Evolutionary conservation across 805 yeast genomes (phyloP).

Genomic region (Monosporozyma servazzii): DNA sequence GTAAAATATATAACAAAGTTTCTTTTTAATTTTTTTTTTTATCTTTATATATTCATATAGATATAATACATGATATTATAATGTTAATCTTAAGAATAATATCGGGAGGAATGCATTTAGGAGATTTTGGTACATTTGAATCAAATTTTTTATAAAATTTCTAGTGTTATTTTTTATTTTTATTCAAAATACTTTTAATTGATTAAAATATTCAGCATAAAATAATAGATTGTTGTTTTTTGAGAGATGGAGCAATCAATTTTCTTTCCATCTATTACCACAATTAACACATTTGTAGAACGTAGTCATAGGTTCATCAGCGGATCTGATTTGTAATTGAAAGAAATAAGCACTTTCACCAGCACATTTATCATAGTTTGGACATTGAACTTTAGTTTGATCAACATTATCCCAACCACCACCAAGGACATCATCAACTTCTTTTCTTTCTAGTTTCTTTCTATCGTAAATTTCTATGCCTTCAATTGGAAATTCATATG

Average conservation of each 20-base stretch:
- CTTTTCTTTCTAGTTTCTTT: constrained; percentile 72
- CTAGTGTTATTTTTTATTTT: background rate
- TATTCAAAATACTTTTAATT: background rate
- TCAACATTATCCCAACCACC: constrained; percentile 99
- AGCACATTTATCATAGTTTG: constrained; percentile 68
- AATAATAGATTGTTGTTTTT: background rate
- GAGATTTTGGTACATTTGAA: background rate
- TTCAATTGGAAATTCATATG: constrained; percentile 82
- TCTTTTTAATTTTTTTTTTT: background rate
- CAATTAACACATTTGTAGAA: constrained; percentile 92
- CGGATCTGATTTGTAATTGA: constrained; percentile 93
- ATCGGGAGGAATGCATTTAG: background rate
- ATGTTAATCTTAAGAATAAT: background rate
- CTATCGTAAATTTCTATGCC: constrained; percentile 82
- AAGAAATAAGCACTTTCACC: constrained; percentile 90
- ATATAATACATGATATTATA: constrained; percentile 1
- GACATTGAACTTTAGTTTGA: constrained; percentile 90
- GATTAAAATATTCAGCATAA: background rate
- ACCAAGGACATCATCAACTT: constrained; percentile 93
- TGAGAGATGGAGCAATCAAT: constrained; percentile 32
- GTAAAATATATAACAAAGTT: too few species aligned
- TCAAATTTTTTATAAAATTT: background rate
- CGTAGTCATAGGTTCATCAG: constrained; percentile 99
- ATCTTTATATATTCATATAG: background rate
- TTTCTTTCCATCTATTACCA: constrained; percentile 95